A percentile compares a stretch with the other conserved stretches of the same genome.
These are phyloP conservation scores for Mucor velutinosus DNA, from an alignment of 371 early-diverging fungal genomes.

Conservation along the genomic window DNA sequence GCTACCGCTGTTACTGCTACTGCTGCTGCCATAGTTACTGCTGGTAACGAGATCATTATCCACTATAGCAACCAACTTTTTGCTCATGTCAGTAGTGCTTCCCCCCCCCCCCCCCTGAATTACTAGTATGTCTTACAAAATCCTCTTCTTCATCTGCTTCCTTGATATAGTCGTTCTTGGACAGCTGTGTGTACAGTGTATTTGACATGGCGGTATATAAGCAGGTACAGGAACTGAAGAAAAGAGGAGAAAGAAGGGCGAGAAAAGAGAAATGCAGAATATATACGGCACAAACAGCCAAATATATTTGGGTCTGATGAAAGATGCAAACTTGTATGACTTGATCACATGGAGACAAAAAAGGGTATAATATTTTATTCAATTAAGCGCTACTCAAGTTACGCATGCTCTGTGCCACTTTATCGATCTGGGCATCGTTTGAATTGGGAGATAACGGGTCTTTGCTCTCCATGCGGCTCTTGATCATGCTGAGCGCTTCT, in stretches of 20 bases:
- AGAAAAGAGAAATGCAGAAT: background rate
- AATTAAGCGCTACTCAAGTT: slow-evolving; percentile 12
- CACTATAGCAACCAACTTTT: background rate
- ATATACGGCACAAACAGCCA: background rate
- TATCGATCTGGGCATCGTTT: slow-evolving; percentile 37
- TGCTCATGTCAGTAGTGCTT: background rate
- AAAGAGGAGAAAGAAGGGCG: background rate
- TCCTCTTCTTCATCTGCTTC: background rate
- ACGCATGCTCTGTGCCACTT: slow-evolving; percentile 38
- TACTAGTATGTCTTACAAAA: background rate
- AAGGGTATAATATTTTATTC: slow-evolving; percentile 14
- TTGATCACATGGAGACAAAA: slow-evolving; percentile 8
- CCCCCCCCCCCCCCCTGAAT: background rate
- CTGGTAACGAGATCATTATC: background rate
- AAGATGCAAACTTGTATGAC: background rate
- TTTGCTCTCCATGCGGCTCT: slow-evolving; percentile 30
- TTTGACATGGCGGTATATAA: background rate
- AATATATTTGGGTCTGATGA: background rate
- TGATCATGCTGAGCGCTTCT: slow-evolving; percentile 45
- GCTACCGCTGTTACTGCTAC: background rate
- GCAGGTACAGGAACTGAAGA: background rate
- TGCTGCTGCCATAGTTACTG: slow-evolving; percentile 12
- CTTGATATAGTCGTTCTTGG: background rate
- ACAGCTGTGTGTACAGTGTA: background rate
- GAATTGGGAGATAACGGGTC: slow-evolving; percentile 25